Percentiles rank a stretch among this genome's conserved stretches.
phyloP scores from a whole-genome alignment of 208 protist species.

The Strigomonas galati region DNA sequence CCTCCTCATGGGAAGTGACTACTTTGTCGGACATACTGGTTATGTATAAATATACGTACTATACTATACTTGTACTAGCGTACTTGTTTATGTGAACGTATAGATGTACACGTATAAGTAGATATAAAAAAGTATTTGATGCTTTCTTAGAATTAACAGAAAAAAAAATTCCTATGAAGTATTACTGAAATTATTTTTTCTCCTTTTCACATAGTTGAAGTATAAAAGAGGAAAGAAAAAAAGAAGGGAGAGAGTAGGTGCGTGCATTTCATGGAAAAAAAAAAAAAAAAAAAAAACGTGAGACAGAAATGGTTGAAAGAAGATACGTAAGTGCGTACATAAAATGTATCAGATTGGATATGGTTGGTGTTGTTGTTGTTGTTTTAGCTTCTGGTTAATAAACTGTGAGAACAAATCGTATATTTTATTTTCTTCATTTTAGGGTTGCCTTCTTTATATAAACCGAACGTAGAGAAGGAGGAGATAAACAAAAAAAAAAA shows the following conservation, averaged over 20 bases:
- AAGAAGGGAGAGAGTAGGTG: conserved; percentile 9
- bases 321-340: no score
- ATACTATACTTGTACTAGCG: background rate
- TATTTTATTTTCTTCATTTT: no score
- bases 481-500: background rate
- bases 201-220: background rate
- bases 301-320: conserved; percentile 4
- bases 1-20: conserved; percentile 26
- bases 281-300: conserved; percentile 11
- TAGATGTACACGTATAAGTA: background rate
- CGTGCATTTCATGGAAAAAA: background rate
- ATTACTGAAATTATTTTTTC: conserved; percentile 1
- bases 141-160: background rate
- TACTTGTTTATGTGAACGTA: background rate
- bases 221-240: background rate
- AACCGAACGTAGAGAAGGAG: background rate
- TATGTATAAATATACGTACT: background rate
- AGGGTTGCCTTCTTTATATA: no score
- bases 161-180: conserved; percentile 14
- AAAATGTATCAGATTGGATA: no score
- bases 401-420: no score
- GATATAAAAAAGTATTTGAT: background rate
- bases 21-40: conserved; percentile 15
- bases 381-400: no score
- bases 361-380: no score